Evolutionary conservation across 305 asterid species (phyloP).

Genomic region (Fraxinus latifolia): DNA sequence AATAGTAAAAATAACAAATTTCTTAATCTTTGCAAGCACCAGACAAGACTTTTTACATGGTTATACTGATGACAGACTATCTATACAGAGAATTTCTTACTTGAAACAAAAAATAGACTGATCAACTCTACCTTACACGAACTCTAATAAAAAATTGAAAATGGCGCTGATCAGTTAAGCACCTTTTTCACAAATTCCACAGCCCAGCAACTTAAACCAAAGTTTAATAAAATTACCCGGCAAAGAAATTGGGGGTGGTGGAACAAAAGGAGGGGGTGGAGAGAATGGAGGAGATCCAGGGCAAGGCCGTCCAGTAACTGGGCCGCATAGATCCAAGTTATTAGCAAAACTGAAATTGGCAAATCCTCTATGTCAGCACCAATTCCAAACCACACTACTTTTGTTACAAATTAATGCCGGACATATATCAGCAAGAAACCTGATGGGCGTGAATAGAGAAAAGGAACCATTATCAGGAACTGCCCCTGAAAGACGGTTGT

Average conservation of each 20-base stretch:
- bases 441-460: constrained; percentile 92
- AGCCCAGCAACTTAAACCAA: background rate
- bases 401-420: constrained; percentile 10
- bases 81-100: background rate
- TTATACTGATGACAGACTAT: background rate
- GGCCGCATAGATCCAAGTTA: constrained; percentile 88
- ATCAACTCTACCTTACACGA: background rate
- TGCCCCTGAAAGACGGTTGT: constrained; percentile 77
- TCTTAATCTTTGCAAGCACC: background rate
- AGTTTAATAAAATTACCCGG: constrained; percentile 48
- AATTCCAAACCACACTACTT: constrained; percentile 12
- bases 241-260: constrained; percentile 70
- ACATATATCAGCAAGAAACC: constrained; percentile 40
- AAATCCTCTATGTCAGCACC: constrained; percentile 26
- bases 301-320: constrained; percentile 94
- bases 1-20: background rate
- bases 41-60: background rate
- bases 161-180: background rate
- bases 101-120: background rate
- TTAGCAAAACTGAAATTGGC: constrained; percentile 77
- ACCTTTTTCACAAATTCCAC: background rate
- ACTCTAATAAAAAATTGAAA: background rate
- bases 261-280: constrained; percentile 95
- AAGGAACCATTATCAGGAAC: constrained; percentile 98
- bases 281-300: constrained; percentile 99